These are phyloP conservation scores for Achaetomium macrosporum DNA, from an alignment of 2,329 filamentous ascomycete genomes.

Conservation along the genomic window DNA sequence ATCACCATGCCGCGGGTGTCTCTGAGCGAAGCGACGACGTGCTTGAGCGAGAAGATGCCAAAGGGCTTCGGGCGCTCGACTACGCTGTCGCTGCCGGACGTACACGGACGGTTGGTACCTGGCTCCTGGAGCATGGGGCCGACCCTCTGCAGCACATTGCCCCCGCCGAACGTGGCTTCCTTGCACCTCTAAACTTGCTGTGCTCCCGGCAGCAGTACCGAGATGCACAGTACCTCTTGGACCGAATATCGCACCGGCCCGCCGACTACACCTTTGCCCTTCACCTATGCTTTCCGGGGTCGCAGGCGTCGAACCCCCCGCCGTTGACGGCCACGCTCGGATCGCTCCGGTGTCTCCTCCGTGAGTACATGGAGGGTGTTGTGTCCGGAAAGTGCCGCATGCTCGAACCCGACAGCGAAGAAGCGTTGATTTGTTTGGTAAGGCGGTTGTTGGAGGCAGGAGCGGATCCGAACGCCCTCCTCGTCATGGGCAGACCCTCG, in stretches of 20 bases:
- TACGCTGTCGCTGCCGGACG: conserved; percentile 2
- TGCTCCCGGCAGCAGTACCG: neutral
- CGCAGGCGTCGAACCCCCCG: neutral
- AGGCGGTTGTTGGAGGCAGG: neutral
- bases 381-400: neutral
- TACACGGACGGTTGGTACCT: neutral
- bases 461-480: neutral
- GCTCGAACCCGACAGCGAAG: neutral
- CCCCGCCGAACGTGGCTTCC: neutral
- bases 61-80: neutral
- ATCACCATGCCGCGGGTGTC: neutral
- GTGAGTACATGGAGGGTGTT: neutral
- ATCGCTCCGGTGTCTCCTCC: neutral
- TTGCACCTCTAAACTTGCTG: neutral
- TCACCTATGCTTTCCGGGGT: neutral
- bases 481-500: neutral
- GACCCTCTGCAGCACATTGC: neutral
- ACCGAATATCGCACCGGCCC: neutral
- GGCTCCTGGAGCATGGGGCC: neutral
- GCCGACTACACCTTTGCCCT: neutral
- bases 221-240: neutral
- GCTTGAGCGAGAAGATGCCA: neutral
- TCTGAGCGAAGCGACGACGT: neutral
- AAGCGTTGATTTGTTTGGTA: neutral
- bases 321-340: no score